Conservation (phyloP, 2,329 filamentous ascomycete genomes). For the Epichloe glyceriae region DNA sequence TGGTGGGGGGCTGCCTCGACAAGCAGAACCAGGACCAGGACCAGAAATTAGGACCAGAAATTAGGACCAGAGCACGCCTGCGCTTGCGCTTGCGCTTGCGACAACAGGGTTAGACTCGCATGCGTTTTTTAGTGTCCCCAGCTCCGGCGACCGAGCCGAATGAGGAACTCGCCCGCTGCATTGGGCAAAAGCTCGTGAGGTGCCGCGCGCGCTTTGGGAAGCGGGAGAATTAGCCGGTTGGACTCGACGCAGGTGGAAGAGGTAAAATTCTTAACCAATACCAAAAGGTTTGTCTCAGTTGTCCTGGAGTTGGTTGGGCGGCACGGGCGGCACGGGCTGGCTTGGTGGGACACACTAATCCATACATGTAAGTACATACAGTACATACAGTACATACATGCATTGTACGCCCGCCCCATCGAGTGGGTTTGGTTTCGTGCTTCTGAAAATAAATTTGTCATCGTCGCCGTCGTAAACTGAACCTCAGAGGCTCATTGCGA, state of each 20-base stretch:
- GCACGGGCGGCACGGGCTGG: neutral
- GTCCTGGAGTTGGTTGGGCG: neutral
- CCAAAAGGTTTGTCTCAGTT: neutral
- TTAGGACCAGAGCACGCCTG: neutral
- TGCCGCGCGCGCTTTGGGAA: neutral
- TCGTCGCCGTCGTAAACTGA: neutral
- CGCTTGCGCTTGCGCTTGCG: neutral
- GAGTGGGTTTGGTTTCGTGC: neutral
- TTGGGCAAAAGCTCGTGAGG: neutral
- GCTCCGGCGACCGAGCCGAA: slow-evolving; percentile 5
- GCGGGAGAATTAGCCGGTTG: neutral
- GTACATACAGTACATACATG: too few species aligned
- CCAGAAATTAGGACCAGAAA: neutral
- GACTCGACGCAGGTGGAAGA: neutral
- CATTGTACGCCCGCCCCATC: too few species aligned
- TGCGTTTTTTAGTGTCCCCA: neutral
- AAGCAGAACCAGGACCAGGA: neutral
- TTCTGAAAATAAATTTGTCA: neutral
- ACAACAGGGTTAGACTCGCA: neutral
- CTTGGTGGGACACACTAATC: too few species aligned
- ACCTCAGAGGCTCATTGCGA: neutral
- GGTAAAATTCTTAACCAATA: neutral
- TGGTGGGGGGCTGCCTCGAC: neutral
- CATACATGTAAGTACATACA: too few species aligned
- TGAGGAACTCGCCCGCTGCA: slow-evolving; percentile 3